phyloP scores from a whole-genome alignment of 345 rosid genomes.

The Ceriops decandra region DNA sequence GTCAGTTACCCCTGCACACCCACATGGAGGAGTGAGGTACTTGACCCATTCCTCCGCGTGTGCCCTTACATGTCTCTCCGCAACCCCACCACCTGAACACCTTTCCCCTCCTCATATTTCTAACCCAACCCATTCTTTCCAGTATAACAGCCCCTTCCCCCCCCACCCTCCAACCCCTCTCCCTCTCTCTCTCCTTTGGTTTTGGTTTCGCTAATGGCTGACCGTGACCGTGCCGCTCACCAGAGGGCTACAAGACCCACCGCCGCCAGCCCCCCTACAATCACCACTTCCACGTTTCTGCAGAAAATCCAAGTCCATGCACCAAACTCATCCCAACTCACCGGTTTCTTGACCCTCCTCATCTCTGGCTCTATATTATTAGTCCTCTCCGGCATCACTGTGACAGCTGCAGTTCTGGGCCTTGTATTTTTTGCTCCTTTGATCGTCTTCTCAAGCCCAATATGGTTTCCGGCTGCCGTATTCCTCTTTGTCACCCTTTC shows the following conservation, averaged over 20 bases:
- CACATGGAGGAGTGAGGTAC: slow-evolving; percentile 12
- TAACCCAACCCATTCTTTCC: background rate
- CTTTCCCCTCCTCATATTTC: slow-evolving; percentile 4
- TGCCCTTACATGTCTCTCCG: slow-evolving; percentile 27
- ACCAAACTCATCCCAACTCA: slow-evolving; percentile 54
- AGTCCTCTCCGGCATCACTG: slow-evolving; percentile 58
- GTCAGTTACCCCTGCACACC: slow-evolving; percentile 3
- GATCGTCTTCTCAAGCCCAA: slow-evolving; percentile 62
- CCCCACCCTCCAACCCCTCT: no score
- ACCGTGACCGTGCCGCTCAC: slow-evolving; percentile 21
- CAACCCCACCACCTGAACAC: slow-evolving; percentile 6
- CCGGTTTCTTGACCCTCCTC: slow-evolving; percentile 51
- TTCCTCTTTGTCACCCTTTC: slow-evolving; percentile 35
- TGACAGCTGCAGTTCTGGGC: slow-evolving; percentile 40
- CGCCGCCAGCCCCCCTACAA: slow-evolving; percentile 14
- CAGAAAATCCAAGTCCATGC: slow-evolving; percentile 45
- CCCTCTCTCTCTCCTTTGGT: background rate
- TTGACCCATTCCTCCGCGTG: slow-evolving; percentile 22
- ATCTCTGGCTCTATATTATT: slow-evolving; percentile 62
- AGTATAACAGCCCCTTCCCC: background rate
- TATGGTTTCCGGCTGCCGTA: slow-evolving; percentile 57
- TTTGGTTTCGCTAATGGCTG: slow-evolving; percentile 17
- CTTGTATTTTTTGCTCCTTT: slow-evolving; percentile 57
- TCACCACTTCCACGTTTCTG: slow-evolving; percentile 33
- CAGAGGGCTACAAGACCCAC: slow-evolving; percentile 10